phyloP scores from a whole-genome alignment of 106 monocot genomes.

The Xerophyta viscosa region DNA sequence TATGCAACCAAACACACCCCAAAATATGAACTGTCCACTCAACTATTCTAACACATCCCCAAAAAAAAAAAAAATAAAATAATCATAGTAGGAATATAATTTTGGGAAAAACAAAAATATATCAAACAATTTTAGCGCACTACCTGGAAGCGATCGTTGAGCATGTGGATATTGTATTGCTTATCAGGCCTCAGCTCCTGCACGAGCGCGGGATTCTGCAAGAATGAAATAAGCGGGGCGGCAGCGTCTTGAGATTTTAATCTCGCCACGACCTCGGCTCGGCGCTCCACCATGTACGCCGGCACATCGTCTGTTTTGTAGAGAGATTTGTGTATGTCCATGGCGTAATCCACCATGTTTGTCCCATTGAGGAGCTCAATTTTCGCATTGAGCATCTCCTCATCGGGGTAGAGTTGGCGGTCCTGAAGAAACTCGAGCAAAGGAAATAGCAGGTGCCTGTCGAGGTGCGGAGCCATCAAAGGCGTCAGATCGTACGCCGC shows the following conservation, averaged over 20 bases:
- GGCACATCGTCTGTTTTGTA: constrained; percentile 88
- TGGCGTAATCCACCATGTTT: constrained; percentile 98
- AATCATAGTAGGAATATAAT: too few species aligned
- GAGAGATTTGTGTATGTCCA: constrained; percentile 89
- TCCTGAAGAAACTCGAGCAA: constrained; percentile 91
- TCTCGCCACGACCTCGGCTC: constrained; percentile 67
- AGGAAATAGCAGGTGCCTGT: constrained; percentile 86
- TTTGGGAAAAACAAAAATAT: too few species aligned
- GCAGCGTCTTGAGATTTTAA: constrained; percentile 71
- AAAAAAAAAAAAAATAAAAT: too few species aligned
- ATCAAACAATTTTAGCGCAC: too few species aligned
- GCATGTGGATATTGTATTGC: constrained; percentile 89
- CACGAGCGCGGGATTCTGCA: constrained; percentile 62
- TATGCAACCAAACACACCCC: too few species aligned
- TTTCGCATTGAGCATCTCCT: constrained; percentile 83
- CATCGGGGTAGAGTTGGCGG: constrained; percentile 68
- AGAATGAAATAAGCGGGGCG: constrained; percentile 69
- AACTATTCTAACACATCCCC: too few species aligned
- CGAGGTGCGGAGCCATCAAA: constrained; percentile 65
- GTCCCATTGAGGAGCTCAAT: constrained; percentile 77
- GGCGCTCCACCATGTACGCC: constrained; percentile 74
- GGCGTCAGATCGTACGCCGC: constrained; percentile 69
- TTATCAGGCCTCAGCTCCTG: constrained; percentile 81
- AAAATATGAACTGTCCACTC: too few species aligned
- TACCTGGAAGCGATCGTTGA: constrained; percentile 71